Conservation (phyloP, 2,329 filamentous ascomycete genomes). For the Aureobasidium sp. region DNA sequence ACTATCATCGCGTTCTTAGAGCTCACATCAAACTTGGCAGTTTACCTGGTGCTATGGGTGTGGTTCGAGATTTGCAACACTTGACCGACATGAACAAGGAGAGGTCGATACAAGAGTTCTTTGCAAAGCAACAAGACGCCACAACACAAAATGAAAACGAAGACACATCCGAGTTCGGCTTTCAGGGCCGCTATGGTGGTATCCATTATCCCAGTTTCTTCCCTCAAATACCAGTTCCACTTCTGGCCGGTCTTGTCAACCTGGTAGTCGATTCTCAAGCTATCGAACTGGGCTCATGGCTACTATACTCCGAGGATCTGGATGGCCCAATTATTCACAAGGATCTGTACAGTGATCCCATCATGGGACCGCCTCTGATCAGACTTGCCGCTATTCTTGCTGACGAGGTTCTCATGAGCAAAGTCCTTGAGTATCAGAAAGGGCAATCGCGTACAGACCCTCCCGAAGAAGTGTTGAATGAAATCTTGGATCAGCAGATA, state of each 20-base stretch:
- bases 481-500: constrained; percentile 36
- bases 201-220: constrained; percentile 39
- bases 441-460: not conserved
- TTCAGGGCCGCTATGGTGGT: constrained; percentile 24
- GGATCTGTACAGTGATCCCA: constrained; percentile 36
- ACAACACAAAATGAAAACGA: constrained; percentile 2
- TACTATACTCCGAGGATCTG: constrained; percentile 43
- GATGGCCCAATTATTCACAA: constrained; percentile 46
- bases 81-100: constrained; percentile 37
- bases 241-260: constrained; percentile 44
- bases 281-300: constrained; percentile 44
- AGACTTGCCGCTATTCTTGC: constrained; percentile 45
- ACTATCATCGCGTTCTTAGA: constrained; percentile 35
- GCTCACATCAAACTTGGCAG: constrained; percentile 32
- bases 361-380: constrained; percentile 44
- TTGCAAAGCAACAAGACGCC: constrained; percentile 18
- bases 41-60: constrained; percentile 29
- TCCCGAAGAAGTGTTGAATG: constrained; percentile 24
- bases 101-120: constrained; percentile 34
- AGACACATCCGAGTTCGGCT: constrained; percentile 13
- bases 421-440: constrained; percentile 18
- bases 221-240: constrained; percentile 36
- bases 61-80: constrained; percentile 30
- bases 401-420: constrained; percentile 30
- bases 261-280: constrained; percentile 38